Conservation (phyloP, 768 basidiomycete species). For the Scleroderma citrinum region DNA sequence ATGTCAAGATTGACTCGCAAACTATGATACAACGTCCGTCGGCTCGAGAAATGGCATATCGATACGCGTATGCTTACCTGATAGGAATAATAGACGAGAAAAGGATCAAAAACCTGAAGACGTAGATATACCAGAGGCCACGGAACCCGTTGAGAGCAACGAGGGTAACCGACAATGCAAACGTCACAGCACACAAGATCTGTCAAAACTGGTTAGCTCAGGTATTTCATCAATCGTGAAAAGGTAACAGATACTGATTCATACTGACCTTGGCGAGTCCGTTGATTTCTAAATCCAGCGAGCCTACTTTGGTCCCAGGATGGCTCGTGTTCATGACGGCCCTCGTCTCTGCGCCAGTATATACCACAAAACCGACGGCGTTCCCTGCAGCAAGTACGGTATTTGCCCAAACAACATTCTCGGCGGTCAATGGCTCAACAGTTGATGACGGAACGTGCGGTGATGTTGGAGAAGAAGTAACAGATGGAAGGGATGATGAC, state of each 20-base stretch:
- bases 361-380: slow-evolving; percentile 88
- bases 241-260: neutral
- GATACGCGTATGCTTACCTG: slow-evolving; percentile 52
- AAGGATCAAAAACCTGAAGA: slow-evolving; percentile 93
- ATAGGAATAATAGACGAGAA: slow-evolving; percentile 99
- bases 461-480: slow-evolving; percentile 14
- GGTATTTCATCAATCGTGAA: neutral
- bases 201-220: slow-evolving; percentile 23
- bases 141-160: slow-evolving; percentile 96
- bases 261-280: slow-evolving; percentile 79
- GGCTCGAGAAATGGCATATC: neutral
- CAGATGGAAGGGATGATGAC: slow-evolving; percentile 16
- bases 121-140: slow-evolving; percentile 93
- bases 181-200: slow-evolving; percentile 94
- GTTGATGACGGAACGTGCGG: slow-evolving; percentile 37
- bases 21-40: slow-evolving; percentile 37
- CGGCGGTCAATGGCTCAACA: slow-evolving; percentile 85
- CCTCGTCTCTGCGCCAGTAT: slow-evolving; percentile 91
- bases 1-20: slow-evolving; percentile 98
- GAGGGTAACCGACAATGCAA: slow-evolving; percentile 82
- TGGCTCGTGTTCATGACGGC: slow-evolving; percentile 99
- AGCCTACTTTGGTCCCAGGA: slow-evolving; percentile 89
- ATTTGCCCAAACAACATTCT: slow-evolving; percentile 96
- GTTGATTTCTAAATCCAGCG: slow-evolving; percentile 93
- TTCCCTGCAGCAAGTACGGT: slow-evolving; percentile 95